Evolutionary conservation across 371 early-diverging fungal species (phyloP), one percentile per base, ranked within the genome.

Genomic region (Thermomucor indicae-seudaticae): DNA sequence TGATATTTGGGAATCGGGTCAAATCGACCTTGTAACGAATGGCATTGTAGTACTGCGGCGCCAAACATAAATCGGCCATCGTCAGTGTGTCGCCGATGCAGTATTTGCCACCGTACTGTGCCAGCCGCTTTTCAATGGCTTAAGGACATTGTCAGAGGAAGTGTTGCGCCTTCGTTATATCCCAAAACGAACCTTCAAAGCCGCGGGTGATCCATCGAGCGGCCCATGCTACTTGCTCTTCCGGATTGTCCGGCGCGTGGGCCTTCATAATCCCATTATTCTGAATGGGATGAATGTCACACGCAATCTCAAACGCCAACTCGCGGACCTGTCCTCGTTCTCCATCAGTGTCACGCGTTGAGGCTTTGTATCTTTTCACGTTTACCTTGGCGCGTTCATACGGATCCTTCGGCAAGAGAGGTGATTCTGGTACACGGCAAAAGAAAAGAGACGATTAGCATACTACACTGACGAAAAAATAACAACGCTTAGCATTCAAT

Each of bases 241-340:
- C 56, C 40, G 48, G 39, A 39, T 72, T 79, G 44, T 73, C 72
- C 0, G 80, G 77, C 5, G 65, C 81, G 14, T 83, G 70, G 40
- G 83, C 72, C 19, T 78, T 64, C 42, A 90, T 54, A 0, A 95
- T 83, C n/a, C 80, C 61, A 47, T 89, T 57, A 64, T 96, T 95
- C 57, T 93, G 90, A 34, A 93, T 51, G 3, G 97, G 97, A 59
- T 94, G 95, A 41, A 85, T 95, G 58, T 94, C 97, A 61, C 84
- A 75, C 16, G 81, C 85, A 22, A 96, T 84, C 6, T 83, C 68
- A 34, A 75, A 64, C 20, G 81, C 78, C 40, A 96, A 70, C 1
- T 83, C 74, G n/a, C 93, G 80, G 35, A 89, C 92, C 62, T 81
- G 47, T 24, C 56, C 51, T 32, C 14, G 32, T 32, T 32, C 14